A percentile compares a stretch with the other conserved stretches of the same genome.
Conservation (phyloP, 352 stramenopile genomes). For the Phytophthora pisi region DNA sequence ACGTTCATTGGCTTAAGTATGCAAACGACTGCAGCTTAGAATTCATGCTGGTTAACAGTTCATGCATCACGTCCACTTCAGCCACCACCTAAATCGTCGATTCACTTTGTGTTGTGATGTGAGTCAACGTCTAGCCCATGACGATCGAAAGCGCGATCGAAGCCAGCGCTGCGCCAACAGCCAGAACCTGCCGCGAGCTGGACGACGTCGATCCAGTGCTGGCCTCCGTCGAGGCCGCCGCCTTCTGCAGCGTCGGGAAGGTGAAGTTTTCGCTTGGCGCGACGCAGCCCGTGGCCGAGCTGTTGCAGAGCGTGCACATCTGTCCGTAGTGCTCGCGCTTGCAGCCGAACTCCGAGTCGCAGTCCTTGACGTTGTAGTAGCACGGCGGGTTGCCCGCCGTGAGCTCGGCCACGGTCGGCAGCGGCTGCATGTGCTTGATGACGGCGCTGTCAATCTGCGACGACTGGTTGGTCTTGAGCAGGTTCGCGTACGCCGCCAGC, state of each 20-base stretch:
- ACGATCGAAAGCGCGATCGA: constrained; percentile 25
- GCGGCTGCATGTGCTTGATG: constrained; percentile 46
- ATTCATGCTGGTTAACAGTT: neutral
- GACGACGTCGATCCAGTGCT: constrained; percentile 9
- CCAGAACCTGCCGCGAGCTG: constrained; percentile 10
- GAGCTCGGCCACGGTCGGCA: constrained; percentile 52
- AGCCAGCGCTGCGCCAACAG: constrained; percentile 4
- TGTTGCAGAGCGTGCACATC: constrained; percentile 59
- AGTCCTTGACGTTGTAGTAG: constrained; percentile 67
- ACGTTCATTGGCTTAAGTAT: no score
- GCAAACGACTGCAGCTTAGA: no score
- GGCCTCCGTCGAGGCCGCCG: constrained; percentile 10
- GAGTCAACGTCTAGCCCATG: constrained; percentile 12
- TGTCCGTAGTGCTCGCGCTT: constrained; percentile 64
- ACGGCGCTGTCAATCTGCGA: constrained; percentile 37
- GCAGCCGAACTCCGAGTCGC: constrained; percentile 58
- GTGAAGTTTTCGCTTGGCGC: constrained; percentile 34
- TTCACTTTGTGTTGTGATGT: neutral
- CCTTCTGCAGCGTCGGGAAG: constrained; percentile 47
- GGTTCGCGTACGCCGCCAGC: constrained; percentile 48
- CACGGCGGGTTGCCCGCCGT: constrained; percentile 57
- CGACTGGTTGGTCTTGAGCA: constrained; percentile 36
- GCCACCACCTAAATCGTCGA: neutral
- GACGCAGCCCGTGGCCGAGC: constrained; percentile 30
- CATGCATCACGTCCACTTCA: neutral